phyloP scores from a whole-genome alignment of 768 basidiomycete species.

The Pholiota microspora region DNA sequence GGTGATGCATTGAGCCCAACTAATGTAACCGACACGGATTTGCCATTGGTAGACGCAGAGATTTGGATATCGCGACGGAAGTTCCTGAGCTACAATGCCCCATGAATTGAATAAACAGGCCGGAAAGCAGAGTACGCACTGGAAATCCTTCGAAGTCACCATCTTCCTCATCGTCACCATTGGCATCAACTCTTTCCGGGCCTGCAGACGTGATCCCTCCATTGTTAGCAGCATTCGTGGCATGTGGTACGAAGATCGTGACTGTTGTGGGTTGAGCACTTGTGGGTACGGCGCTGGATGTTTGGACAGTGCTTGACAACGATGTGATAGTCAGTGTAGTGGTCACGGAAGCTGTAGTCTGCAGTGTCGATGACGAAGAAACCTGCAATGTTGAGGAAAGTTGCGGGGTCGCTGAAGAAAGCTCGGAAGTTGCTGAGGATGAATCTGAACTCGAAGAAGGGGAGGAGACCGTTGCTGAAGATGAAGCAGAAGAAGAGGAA shows the following conservation, averaged over 20 bases:
- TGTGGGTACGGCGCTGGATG: not conserved
- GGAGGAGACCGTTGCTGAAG: constrained; percentile 8
- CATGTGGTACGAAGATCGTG: constrained; percentile 26
- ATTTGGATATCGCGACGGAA: constrained; percentile 18
- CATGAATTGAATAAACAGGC: not conserved
- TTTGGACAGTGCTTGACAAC: constrained; percentile 1
- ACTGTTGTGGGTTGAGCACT: constrained; percentile 16
- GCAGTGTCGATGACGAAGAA: not conserved
- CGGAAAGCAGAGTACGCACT: not conserved
- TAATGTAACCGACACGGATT: constrained; percentile 14
- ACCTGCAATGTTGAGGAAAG: not conserved
- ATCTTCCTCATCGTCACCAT: constrained; percentile 5
- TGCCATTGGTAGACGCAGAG: constrained; percentile 5
- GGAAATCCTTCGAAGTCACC: not conserved
- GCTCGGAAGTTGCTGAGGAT: constrained; percentile 2
- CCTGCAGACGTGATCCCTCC: constrained; percentile 6
- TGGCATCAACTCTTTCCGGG: constrained; percentile 13
- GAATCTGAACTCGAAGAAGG: constrained; percentile 7
- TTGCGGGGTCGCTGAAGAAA: not conserved
- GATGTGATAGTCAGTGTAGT: constrained; percentile 10
- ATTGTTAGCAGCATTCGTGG: constrained; percentile 7
- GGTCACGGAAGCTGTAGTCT: constrained; percentile 3
- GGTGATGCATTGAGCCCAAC: constrained; percentile 17
- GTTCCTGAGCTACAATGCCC: not conserved
- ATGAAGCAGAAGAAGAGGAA: not conserved